Evolutionary conservation across 805 yeast genomes (phyloP).

Genomic region (Wickerhamomyces subpelliculosus): DNA sequence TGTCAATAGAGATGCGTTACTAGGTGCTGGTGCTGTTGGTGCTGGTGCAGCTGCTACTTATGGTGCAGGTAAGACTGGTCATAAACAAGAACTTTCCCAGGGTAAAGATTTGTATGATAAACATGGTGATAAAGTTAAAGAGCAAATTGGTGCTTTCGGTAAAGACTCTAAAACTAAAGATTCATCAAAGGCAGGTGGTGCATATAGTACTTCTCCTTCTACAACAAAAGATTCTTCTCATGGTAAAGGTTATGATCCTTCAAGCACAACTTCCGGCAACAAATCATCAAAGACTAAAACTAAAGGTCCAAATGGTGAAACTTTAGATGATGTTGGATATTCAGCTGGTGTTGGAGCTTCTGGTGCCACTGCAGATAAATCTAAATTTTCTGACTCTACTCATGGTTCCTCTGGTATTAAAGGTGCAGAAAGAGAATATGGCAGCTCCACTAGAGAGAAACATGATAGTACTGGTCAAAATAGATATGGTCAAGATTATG

Average conservation of each 20-base stretch:
- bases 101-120: not conserved
- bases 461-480: no score
- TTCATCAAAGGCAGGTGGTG: not conserved
- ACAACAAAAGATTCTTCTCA: not conserved
- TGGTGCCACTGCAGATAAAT: slow-evolving; percentile 2
- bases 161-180: not conserved
- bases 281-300: not conserved
- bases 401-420: slow-evolving; percentile 3
- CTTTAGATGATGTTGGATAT: slow-evolving; percentile 1
- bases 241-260: not conserved
- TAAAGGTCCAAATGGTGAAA: slow-evolving; percentile 1
- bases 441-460: no score
- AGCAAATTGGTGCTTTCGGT: not conserved
- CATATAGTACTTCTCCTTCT: not conserved
- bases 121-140: not conserved
- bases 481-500: not conserved
- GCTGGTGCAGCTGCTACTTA: slow-evolving; percentile 1
- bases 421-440: no score
- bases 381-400: not conserved
- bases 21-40: slow-evolving; percentile 2
- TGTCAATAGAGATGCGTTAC: no score
- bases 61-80: not conserved
- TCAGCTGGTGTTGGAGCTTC: slow-evolving; percentile 8
- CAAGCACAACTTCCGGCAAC: not conserved
- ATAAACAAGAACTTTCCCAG: not conserved